Base-by-base conservation (phyloP, 495 filamentous ascomycete species). In the Podospora sp. region DNA sequence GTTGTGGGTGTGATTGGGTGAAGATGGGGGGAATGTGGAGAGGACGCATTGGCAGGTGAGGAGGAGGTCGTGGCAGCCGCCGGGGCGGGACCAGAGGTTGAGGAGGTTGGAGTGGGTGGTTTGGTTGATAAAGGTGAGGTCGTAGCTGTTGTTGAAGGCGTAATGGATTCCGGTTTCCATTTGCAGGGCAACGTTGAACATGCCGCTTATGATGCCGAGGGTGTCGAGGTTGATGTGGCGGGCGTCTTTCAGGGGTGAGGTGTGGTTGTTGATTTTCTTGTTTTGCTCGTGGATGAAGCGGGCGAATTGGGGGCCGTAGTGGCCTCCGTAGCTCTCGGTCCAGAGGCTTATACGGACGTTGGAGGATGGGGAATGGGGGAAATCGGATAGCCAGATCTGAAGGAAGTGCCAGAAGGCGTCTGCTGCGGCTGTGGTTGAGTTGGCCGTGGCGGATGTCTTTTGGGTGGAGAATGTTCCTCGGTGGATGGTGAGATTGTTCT, bases 111-210 rank as follows among this genome's bases (percentile, higher is more conserved):
- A 66, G 60, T 71, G 82, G 80, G 69, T 69, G 55, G 74, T 82
- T 75, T 65, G 72, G 71, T 67, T 82, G 75, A 91, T 85, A 0
- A 87, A 80, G 55, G 86, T 69, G 24, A 93, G 85, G n/a, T 84
- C 86, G 69, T 92, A 94, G 9, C 89, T 89, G 63, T 74, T 94
- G 78, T 89, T 87, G 67, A 85, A 84, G 24, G 88, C 90, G 70
- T 89, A 87, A 6, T 84, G 76, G 0, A 88, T n/a, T n/a, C n/a
- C n/a, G n/a, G n/a, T n/a, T n/a, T n/a, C n/a, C n/a, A n/a, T n/a
- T n/a, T n/a, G n/a, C n/a, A n/a, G n/a, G n/a, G n/a, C n/a, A n/a
- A n/a, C n/a, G n/a, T n/a, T n/a, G n/a, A n/a, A n/a, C n/a, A n/a
- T n/a, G n/a, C n/a, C n/a, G n/a, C n/a, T n/a, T n/a, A n/a, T n/a